These are phyloP conservation scores for Polygonum maritimum DNA, from an alignment of 148 eudicot genomes.

Conservation along the genomic window DNA sequence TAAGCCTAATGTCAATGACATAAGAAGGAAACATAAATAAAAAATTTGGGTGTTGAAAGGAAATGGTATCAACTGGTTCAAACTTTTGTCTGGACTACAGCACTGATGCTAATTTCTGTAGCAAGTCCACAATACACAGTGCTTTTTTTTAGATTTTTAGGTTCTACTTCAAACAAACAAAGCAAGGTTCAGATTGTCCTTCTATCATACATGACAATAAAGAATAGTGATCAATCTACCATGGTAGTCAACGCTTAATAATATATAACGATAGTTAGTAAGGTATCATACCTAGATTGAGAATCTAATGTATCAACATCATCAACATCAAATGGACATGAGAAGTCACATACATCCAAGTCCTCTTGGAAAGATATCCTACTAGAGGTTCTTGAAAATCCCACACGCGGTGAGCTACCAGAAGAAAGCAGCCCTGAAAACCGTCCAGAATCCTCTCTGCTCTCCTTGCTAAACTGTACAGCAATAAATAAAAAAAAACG, in stretches of 20 bases:
- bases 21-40: background rate
- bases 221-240: background rate
- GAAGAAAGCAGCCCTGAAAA: conserved; percentile 88
- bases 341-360: conserved; percentile 70
- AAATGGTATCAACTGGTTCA: background rate
- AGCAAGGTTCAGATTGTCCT: background rate
- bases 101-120: background rate
- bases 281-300: conserved; percentile 75
- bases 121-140: background rate
- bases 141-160: background rate
- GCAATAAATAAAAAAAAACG: background rate
- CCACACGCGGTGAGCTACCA: conserved; percentile 80
- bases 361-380: conserved; percentile 88
- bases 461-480: conserved; percentile 57
- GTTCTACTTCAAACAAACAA: background rate
- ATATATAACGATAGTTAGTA: background rate
- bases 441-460: conserved; percentile 79
- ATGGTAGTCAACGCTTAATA: background rate
- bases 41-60: background rate
- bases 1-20: background rate
- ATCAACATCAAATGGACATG: conserved; percentile 88
- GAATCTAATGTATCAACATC: conserved; percentile 74
- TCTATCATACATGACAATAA: background rate
- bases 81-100: background rate
- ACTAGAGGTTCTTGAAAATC: conserved; percentile 83